These are phyloP conservation scores for Saccharomyces hybrid DNA, from an alignment of 1,139 yeast genomes.

Conservation along the genomic window DNA sequence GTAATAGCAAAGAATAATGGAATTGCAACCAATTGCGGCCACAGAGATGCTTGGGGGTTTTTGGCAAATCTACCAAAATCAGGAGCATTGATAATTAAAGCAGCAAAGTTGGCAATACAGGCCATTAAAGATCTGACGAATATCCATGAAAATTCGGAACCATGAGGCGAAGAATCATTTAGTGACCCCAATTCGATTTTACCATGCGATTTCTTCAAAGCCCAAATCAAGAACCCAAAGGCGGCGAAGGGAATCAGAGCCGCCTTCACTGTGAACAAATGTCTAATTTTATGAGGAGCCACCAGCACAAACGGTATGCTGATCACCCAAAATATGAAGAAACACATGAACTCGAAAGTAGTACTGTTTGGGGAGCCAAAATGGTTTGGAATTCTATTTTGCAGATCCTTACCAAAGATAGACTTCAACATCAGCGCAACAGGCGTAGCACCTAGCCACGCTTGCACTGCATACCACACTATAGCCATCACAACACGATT, in stretches of 20 bases:
- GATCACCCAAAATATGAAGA: constrained; percentile 69
- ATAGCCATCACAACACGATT: constrained; percentile 77
- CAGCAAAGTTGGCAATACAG: constrained; percentile 75
- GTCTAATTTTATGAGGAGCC: constrained; percentile 73
- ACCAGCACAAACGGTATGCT: constrained; percentile 74
- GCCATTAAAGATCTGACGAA: constrained; percentile 71
- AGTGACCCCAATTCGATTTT: constrained; percentile 24
- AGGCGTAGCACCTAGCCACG: constrained; percentile 77
- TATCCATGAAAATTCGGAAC: constrained; percentile 65
- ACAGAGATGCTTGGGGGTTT: constrained; percentile 41
- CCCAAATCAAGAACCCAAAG: constrained; percentile 70
- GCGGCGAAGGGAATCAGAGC: constrained; percentile 73
- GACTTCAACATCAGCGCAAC: constrained; percentile 62
- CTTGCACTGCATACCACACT: constrained; percentile 78
- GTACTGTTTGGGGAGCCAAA: constrained; percentile 46
- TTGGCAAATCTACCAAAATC: constrained; percentile 82
- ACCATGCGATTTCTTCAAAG: constrained; percentile 41
- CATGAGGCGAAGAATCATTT: constrained; percentile 34
- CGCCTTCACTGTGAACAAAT: constrained; percentile 71
- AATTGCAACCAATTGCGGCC: constrained; percentile 54
- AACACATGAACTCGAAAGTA: constrained; percentile 60
- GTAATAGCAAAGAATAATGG: constrained; percentile 74
- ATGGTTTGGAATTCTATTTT: constrained; percentile 39
- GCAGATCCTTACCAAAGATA: constrained; percentile 56
- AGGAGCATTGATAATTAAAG: constrained; percentile 78